Conservation (phyloP, 1,284 basidiomycete species). For the Lignosus rhinocerotis region DNA sequence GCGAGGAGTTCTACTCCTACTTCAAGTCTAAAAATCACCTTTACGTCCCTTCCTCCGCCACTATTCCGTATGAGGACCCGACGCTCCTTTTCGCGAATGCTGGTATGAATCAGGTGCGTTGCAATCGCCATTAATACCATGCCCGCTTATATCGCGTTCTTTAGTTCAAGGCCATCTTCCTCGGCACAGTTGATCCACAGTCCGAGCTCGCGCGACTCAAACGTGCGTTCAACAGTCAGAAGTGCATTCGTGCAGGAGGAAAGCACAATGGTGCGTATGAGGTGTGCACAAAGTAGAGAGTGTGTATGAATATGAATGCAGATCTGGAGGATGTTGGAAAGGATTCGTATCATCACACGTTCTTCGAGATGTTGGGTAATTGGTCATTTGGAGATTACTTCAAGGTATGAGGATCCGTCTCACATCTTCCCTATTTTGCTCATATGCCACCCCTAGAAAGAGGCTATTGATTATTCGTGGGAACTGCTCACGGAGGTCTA, state of each 20-base stretch:
- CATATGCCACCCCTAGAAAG: constrained; percentile 61
- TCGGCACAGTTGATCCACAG: constrained; percentile 94
- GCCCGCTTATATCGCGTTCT: constrained; percentile 10
- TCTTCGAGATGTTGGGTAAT: constrained; percentile 99
- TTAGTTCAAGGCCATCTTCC: constrained; percentile 96
- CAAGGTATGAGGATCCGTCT: constrained; percentile 58
- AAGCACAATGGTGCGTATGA: constrained; percentile 86
- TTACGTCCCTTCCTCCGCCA: constrained; percentile 91
- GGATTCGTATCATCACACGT: constrained; percentile 96
- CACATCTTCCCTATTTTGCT: background rate
- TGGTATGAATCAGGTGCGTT: constrained; percentile 87
- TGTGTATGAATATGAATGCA: constrained; percentile 34
- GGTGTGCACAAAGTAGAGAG: background rate
- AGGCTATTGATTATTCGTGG: constrained; percentile 93
- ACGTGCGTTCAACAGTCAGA: constrained; percentile 95
- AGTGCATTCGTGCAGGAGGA: constrained; percentile 97
- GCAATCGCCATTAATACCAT: background rate
- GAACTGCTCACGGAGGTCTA: constrained; percentile 90
- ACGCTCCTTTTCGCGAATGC: constrained; percentile 98
- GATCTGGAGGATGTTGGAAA: constrained; percentile 98
- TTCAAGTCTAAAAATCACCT: constrained; percentile 84
- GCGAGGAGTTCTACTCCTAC: constrained; percentile 77
- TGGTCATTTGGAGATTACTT: constrained; percentile 99
- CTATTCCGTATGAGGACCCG: constrained; percentile 96
- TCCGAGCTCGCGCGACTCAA: constrained; percentile 87